A percentile compares a stretch with the other conserved stretches of the same genome.
Evolutionary conservation across 164 flowering plant species (phyloP).

Genomic region (Warburgia ugandensis): DNA sequence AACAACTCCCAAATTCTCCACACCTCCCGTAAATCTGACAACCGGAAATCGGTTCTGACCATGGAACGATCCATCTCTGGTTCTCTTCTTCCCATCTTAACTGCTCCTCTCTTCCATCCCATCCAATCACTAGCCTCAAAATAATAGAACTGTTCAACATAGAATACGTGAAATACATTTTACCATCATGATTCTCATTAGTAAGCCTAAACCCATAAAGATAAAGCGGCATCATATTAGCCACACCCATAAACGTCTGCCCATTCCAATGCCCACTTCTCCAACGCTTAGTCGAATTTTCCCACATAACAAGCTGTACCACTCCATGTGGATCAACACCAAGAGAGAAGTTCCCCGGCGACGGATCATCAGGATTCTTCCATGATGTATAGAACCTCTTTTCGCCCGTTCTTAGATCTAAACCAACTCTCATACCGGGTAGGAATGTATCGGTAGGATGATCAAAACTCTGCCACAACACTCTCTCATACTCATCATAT

Average conservation of each 20-base stretch:
- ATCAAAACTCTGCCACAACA: constrained; percentile 4
- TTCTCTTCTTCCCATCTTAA: constrained; percentile 27
- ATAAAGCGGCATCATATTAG: constrained; percentile 17
- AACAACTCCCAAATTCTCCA: constrained; percentile 51
- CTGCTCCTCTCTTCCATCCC: constrained; percentile 42
- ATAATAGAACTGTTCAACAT: constrained; percentile 17
- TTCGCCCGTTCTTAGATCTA: neutral
- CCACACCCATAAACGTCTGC: constrained; percentile 32
- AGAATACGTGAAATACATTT: constrained; percentile 28
- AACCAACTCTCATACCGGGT: neutral
- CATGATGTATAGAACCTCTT: neutral
- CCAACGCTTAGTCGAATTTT: constrained; percentile 30
- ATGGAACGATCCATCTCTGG: constrained; percentile 27
- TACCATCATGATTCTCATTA: constrained; percentile 14
- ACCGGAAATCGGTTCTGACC: constrained; percentile 21
- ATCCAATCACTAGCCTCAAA: constrained; percentile 25
- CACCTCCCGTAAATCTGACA: constrained; percentile 53
- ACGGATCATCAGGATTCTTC: neutral
- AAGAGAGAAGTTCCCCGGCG: neutral
- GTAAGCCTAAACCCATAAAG: constrained; percentile 33
- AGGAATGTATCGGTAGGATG: constrained; percentile 2
- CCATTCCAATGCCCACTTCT: constrained; percentile 55
- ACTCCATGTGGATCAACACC: constrained; percentile 13
- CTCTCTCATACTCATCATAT: neutral
- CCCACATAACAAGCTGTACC: constrained; percentile 11